These are phyloP conservation scores for Boechera stricta DNA, from an alignment of 345 rosid species.

Conservation along the genomic window DNA sequence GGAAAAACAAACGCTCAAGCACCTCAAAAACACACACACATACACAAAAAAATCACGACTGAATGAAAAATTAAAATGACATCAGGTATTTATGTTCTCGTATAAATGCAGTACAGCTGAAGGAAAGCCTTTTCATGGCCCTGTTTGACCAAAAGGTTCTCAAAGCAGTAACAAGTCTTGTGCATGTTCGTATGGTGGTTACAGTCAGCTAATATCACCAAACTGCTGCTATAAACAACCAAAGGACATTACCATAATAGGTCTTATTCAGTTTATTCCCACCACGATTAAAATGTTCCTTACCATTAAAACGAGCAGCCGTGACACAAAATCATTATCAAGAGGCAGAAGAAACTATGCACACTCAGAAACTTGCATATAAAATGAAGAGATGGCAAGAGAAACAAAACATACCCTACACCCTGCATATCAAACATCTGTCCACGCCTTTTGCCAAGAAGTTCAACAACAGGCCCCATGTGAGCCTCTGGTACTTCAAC, in stretches of 20 bases:
- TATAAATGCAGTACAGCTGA: slow-evolving; percentile 16
- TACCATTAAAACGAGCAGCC: slow-evolving; percentile 3
- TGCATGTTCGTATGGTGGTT: slow-evolving; percentile 8
- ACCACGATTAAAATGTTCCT: neutral
- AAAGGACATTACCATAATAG: neutral
- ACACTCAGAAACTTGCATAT: slow-evolving; percentile 11
- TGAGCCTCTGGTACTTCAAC: slow-evolving; percentile 96
- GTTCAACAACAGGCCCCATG: slow-evolving; percentile 98
- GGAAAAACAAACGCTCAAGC: neutral
- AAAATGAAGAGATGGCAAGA: slow-evolving; percentile 27
- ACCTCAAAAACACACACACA: neutral
- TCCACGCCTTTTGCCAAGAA: slow-evolving; percentile 95
- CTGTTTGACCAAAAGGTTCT: slow-evolving; percentile 1
- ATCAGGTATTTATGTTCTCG: slow-evolving; percentile 10
- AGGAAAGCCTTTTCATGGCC: slow-evolving; percentile 1
- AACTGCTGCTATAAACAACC: slow-evolving; percentile 9
- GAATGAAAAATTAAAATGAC: neutral
- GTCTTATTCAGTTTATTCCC: slow-evolving; percentile 1
- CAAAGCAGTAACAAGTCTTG: slow-evolving; percentile 13
- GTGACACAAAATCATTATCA: slow-evolving; percentile 9
- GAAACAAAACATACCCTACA: slow-evolving; percentile 60
- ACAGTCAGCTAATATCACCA: slow-evolving; percentile 19
- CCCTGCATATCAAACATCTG: slow-evolving; percentile 95
- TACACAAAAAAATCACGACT: neutral
- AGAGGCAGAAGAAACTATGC: neutral